Percentiles rank a stretch among this genome's conserved stretches.
Evolutionary conservation across 2,329 filamentous ascomycete genomes (phyloP).

Genomic region (Trichoderma cornu-damae): DNA sequence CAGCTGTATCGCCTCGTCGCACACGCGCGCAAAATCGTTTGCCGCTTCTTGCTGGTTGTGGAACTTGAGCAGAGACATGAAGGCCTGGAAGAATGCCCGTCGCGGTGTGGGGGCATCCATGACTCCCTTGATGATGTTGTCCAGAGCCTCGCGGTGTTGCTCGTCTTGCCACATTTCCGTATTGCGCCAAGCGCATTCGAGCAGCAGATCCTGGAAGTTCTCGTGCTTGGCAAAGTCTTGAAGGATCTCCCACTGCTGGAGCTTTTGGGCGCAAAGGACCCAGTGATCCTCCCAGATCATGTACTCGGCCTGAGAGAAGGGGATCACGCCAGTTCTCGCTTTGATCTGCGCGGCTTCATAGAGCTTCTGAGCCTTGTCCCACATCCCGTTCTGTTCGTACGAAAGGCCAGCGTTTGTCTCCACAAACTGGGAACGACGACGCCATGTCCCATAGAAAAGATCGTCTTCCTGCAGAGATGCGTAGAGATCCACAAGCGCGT

Average conservation of each 20-base stretch:
- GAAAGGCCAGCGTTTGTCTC: constrained; percentile 96
- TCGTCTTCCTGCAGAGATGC: constrained; percentile 89
- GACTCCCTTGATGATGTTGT: constrained; percentile 90
- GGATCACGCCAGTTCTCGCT: constrained; percentile 89
- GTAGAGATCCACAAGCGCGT: constrained; percentile 93
- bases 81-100: constrained; percentile 94
- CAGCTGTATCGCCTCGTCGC: constrained; percentile 94
- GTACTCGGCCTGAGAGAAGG: constrained; percentile 94
- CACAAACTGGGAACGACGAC: constrained; percentile 88
- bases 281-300: constrained; percentile 99
- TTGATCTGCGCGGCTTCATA: constrained; percentile 98
- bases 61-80: constrained; percentile 92
- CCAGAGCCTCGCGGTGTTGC: constrained; percentile 81
- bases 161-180: constrained; percentile 90
- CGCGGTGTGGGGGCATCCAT: constrained; percentile 95
- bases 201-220: constrained; percentile 91
- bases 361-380: constrained; percentile 96
- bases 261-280: constrained; percentile 94
- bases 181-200: constrained; percentile 94
- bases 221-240: constrained; percentile 98
- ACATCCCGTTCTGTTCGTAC: constrained; percentile 98
- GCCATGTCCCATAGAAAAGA: constrained; percentile 95
- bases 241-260: constrained; percentile 98
- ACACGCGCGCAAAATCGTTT: constrained; percentile 80
- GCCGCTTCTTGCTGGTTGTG: constrained; percentile 79